A percentile compares a stretch with the other conserved stretches of the same genome.
Evolutionary conservation across 495 filamentous ascomycete genomes (phyloP).

Genomic region (Hapsidospora chrysogenum): DNA sequence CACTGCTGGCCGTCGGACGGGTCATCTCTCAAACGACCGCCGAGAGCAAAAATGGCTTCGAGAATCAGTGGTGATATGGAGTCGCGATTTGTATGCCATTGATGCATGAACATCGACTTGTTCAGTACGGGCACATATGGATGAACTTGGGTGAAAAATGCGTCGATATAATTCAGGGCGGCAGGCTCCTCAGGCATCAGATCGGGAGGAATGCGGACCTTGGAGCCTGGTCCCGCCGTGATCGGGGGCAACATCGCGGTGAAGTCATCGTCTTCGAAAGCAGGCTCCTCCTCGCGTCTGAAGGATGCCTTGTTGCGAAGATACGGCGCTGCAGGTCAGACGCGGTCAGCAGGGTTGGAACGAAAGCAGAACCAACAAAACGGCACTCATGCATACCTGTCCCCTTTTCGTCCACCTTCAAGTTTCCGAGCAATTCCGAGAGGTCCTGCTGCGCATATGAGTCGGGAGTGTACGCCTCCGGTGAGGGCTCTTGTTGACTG

Average conservation of each 20-base stretch:
- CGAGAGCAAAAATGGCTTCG: constrained; percentile 92
- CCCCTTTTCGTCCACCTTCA: constrained; percentile 76
- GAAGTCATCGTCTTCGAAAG: constrained; percentile 63
- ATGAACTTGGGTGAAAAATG: constrained; percentile 85
- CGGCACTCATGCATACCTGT: too few relatives aligned
- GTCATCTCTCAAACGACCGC: constrained; percentile 67
- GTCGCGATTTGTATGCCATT: constrained; percentile 76
- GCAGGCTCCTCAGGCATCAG: constrained; percentile 85
- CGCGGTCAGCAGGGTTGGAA: too few relatives aligned
- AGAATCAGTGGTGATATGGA: constrained; percentile 84
- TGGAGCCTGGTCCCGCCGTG: constrained; percentile 47
- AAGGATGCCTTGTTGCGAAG: constrained; percentile 56
- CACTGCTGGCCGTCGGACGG: constrained; percentile 77
- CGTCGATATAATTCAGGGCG: constrained; percentile 71
- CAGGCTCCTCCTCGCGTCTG: constrained; percentile 47
- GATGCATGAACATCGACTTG: constrained; percentile 66
- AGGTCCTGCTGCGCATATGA: constrained; percentile 54
- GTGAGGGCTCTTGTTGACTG: constrained; percentile 24
- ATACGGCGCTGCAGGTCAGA: constrained; percentile 68
- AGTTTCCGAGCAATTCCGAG: constrained; percentile 65
- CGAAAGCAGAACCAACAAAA: too few relatives aligned
- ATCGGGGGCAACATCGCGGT: constrained; percentile 46
- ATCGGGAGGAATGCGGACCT: constrained; percentile 79
- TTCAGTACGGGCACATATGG: constrained; percentile 94
- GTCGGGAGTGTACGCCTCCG: constrained; percentile 40